These are phyloP conservation scores for Cucurbita ficifolia DNA, from an alignment of 306 rosid genomes.

Conservation along the genomic window DNA sequence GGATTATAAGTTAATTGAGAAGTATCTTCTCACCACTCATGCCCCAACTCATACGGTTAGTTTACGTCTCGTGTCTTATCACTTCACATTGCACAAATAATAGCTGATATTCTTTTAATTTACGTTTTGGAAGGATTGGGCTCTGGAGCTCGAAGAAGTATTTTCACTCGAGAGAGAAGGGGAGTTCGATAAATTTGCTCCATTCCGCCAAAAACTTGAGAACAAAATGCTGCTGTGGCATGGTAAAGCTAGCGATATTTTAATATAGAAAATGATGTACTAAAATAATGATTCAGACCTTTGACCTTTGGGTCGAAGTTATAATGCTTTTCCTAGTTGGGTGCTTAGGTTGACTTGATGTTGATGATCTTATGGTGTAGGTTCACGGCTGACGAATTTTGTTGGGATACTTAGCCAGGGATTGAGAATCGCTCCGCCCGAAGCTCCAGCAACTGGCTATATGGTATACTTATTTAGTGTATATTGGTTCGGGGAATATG, in stretches of 20 bases:
- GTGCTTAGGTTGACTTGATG: not conserved
- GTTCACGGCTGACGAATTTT: constrained; percentile 85
- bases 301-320: not conserved
- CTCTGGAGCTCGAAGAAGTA: constrained; percentile 90
- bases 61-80: constrained; percentile 7
- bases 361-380: constrained; percentile 18
- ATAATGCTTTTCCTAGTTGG: not conserved
- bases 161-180: constrained; percentile 88
- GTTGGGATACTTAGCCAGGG: constrained; percentile 97
- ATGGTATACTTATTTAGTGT: constrained; percentile 40
- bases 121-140: constrained; percentile 63
- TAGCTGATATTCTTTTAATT: not conserved
- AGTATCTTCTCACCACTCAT: constrained; percentile 76
- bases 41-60: constrained; percentile 90
- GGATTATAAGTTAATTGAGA: constrained; percentile 64
- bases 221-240: constrained; percentile 99
- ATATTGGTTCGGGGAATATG: not conserved
- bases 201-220: constrained; percentile 44
- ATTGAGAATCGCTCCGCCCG: constrained; percentile 96
- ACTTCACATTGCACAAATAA: not conserved
- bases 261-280: not conserved
- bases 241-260: constrained; percentile 33
- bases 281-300: not conserved
- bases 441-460: constrained; percentile 96
- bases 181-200: constrained; percentile 54